These are phyloP conservation scores for Phytopythium delawarense DNA, from an alignment of 352 stramenopile genomes.

Conservation along the genomic window DNA sequence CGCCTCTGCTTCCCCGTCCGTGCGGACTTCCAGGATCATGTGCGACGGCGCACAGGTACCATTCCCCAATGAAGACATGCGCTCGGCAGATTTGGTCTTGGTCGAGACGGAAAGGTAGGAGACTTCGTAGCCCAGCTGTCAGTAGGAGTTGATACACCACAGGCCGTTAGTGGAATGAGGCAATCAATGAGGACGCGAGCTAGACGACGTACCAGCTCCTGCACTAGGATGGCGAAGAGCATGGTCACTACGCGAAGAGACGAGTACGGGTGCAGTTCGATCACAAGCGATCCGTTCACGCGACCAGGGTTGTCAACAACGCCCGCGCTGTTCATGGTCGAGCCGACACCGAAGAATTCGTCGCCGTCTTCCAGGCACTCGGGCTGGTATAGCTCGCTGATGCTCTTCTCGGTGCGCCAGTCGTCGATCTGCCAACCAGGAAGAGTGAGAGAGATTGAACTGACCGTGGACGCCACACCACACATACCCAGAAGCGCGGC, in stretches of 20 bases:
- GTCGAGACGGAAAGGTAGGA: conserved; percentile 26
- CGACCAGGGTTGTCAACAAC: conserved; percentile 20
- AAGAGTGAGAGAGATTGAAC: neutral
- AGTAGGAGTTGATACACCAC: neutral
- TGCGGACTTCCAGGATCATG: conserved; percentile 24
- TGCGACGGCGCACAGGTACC: conserved; percentile 28
- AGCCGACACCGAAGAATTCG: conserved; percentile 30
- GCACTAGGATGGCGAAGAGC: conserved; percentile 40
- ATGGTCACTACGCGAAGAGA: conserved; percentile 33
- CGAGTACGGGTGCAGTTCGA: conserved; percentile 39
- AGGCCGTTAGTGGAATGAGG: no score
- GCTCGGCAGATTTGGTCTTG: conserved; percentile 18
- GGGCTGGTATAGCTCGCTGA: conserved; percentile 22
- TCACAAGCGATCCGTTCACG: conserved; percentile 34
- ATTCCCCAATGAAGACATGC: conserved; percentile 32
- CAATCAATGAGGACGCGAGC: no score
- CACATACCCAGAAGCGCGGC: conserved; percentile 26
- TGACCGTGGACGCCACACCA: neutral
- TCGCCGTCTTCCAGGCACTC: conserved; percentile 20
- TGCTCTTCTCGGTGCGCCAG: conserved; percentile 16
- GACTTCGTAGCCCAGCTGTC: conserved; percentile 38
- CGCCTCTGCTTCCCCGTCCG: conserved; percentile 1
- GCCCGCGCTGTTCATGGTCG: conserved; percentile 21
- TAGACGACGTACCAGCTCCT: conserved; percentile 29
- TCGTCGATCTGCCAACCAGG: conserved; percentile 14